A percentile compares a stretch with the other conserved stretches of the same genome.
phyloP scores from a whole-genome alignment of 768 basidiomycete genomes.

The Boletus speciosus region DNA sequence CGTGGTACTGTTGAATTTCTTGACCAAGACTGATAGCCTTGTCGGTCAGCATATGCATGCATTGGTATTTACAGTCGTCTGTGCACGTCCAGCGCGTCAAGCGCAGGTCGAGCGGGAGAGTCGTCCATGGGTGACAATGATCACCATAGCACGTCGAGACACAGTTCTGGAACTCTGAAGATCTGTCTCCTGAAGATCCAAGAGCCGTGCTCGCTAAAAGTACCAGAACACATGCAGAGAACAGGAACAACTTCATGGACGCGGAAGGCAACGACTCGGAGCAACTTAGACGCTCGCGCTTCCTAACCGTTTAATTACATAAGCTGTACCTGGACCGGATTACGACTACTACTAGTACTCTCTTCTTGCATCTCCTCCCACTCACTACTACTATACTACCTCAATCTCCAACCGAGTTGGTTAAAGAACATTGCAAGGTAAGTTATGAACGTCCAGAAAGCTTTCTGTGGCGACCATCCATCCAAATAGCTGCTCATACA shows the following conservation, averaged over 20 bases:
- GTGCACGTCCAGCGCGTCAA: slow-evolving; percentile 83
- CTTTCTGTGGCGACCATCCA: too few relatives aligned
- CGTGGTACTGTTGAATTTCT: slow-evolving; percentile 75
- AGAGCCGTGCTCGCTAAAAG: slow-evolving; percentile 4
- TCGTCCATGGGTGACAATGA: slow-evolving; percentile 31
- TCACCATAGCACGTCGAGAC: slow-evolving; percentile 33
- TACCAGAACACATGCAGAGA: slow-evolving; percentile 12
- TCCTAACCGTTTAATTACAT: slow-evolving; percentile 8
- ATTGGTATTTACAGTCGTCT: slow-evolving; percentile 86
- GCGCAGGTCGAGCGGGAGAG: slow-evolving; percentile 52
- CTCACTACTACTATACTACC: background rate
- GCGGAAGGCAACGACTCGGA: background rate
- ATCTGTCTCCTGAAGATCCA: slow-evolving; percentile 35
- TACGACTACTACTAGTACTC: too few relatives aligned
- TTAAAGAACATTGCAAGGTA: background rate
- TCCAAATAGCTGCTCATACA: background rate
- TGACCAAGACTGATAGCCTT: slow-evolving; percentile 41
- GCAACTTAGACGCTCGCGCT: too few relatives aligned
- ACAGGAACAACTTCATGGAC: slow-evolving; percentile 16
- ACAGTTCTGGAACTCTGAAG: slow-evolving; percentile 35
- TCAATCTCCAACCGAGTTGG: background rate
- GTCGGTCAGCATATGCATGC: slow-evolving; percentile 79
- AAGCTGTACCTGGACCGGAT: slow-evolving; percentile 3
- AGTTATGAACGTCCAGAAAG: background rate
- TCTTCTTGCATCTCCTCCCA: too few relatives aligned